Evolutionary conservation across 768 basidiomycete genomes (phyloP).

Genomic region (Ramaria rubella): DNA sequence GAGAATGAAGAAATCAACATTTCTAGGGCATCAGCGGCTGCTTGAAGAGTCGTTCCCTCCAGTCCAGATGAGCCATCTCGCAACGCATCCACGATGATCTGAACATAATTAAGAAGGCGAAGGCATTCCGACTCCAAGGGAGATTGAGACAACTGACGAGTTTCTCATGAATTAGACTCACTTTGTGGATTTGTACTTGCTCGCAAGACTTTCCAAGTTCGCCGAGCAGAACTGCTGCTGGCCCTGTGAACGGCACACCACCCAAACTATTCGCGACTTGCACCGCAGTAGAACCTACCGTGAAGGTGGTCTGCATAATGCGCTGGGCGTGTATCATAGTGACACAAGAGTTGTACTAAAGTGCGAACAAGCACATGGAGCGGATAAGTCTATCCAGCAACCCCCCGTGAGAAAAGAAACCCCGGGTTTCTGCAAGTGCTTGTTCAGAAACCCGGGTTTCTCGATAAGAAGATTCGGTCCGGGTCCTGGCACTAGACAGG

Average conservation of each 20-base stretch:
- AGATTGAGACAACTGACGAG: conserved; percentile 1
- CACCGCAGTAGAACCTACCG: conserved; percentile 1
- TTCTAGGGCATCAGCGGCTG: conserved; percentile 37
- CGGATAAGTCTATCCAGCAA: too few species aligned
- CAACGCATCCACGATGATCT: conserved; percentile 21
- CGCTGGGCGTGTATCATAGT: background rate
- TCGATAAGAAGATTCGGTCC: too few species aligned
- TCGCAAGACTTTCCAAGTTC: conserved; percentile 41
- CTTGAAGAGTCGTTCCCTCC: conserved; percentile 35
- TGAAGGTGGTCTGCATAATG: background rate
- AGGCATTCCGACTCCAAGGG: conserved; percentile 14
- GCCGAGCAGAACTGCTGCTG: conserved; percentile 37
- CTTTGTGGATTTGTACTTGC: conserved; percentile 45
- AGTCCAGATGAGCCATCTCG: conserved; percentile 34
- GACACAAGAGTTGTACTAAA: too few species aligned
- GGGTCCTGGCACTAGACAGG: too few species aligned
- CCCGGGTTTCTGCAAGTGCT: too few species aligned
- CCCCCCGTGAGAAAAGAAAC: too few species aligned
- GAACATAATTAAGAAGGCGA: background rate
- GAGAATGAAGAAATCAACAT: conserved; percentile 30
- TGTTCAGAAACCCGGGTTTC: too few species aligned
- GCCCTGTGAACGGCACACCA: conserved; percentile 10
- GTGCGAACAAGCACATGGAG: too few species aligned
- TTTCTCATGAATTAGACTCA: conserved; percentile 17
- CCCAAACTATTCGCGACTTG: conserved; percentile 7